Base-by-base conservation (phyloP, 73 alveolate species). In the Blepharisma stoltei region DNA sequence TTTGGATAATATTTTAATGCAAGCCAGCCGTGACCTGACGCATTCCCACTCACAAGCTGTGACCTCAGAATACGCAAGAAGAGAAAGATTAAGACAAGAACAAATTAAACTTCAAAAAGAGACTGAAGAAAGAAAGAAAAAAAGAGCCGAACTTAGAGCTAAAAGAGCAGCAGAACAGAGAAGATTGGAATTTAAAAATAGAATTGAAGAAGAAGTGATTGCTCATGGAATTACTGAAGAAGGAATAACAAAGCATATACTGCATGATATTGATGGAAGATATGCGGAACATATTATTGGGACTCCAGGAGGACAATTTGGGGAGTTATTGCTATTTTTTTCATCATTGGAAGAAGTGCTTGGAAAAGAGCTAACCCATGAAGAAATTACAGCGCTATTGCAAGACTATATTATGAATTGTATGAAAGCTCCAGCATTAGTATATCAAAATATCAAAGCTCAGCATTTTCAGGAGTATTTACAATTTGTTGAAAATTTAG, bases 91-190 rank as follows among this genome's bases (percentile, higher is more conserved):
- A 67, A 53, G 78, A 45, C 81, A 69, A 41, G 76, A 86, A 67
- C 68, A 86, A 70, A 41, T 86, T 37, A 85, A 81, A 70, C 80
- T 80, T 48, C 73, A 73, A 82, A 82, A 44, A 76, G 77, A 84
- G 50, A 81, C 81, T 78, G 77, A 87, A 76, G 93, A 79, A 55
- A 83, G 82, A 48, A 86, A 86, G 60, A 79, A 67, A 50, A 73
- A 55, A 67, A 86, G 93, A 81, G 55, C 79, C 67, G 80, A 71
- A 32, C 38, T 60, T 4, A 60, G 73, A 25, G 73, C 73, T n/a
- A 87, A 86, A 81, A 81, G 93, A 82, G 67, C 54, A 73, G 82
- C 90, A 54, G 86, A 81, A 66, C 70, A 75, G 55, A 86, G 78
- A 82, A 81, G 81, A 87, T 78, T 81, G 70, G 91, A 67, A 76